Base-by-base conservation (phyloP, 2,329 filamentous ascomycete genomes). In the Aspergillus awamori region DNA sequence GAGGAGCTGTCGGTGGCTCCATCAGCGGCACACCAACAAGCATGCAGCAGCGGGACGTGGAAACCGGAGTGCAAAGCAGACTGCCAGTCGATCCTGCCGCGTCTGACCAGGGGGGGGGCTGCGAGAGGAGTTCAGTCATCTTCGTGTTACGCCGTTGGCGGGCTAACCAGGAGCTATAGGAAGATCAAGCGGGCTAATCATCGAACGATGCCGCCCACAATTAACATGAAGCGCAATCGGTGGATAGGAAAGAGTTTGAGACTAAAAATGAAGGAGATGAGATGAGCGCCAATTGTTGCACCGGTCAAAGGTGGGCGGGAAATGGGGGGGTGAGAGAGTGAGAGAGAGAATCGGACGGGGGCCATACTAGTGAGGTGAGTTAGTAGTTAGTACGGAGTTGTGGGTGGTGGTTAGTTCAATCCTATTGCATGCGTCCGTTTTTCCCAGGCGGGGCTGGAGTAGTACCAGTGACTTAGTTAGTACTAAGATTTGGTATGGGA, bases 11-110 rank as follows among this genome's bases (percentile, higher is more conserved):
- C 56, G 65, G 65, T 72, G 66, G 70, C 66, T 70, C 63, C 63
- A 55, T 55, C 58, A 56, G 61, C 63, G 66, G 69, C 64, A 64
- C 68, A 70, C 70, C 71, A 73, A 73, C 70, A 68, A 72, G 70
- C 67, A 67, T 67, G 63, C 65, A 67, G 66, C 66, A 67, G 56
- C 56, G 57, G 53, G 62, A 24, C 43, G 41, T 53, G 58, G 61
- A 47, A 65, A 39, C 55, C 61, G 51, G 63, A 60, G 65, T 63
- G 60, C 47, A 30, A 33, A 56, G 41, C 39, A 33, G 39, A 36
- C 53, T n/a, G 52, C 39, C 52, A 52, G 53, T 58, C 43, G 54
- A 63, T 58, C 58, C 22, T 49, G 43, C 41, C 48, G 53, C 28
- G 26, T 39, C 56, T 47, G 53, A 56, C 30, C 26, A 45, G 39